Evolutionary conservation across 352 stramenopile genomes (phyloP).

Genomic region (Phytophthora europaea): DNA sequence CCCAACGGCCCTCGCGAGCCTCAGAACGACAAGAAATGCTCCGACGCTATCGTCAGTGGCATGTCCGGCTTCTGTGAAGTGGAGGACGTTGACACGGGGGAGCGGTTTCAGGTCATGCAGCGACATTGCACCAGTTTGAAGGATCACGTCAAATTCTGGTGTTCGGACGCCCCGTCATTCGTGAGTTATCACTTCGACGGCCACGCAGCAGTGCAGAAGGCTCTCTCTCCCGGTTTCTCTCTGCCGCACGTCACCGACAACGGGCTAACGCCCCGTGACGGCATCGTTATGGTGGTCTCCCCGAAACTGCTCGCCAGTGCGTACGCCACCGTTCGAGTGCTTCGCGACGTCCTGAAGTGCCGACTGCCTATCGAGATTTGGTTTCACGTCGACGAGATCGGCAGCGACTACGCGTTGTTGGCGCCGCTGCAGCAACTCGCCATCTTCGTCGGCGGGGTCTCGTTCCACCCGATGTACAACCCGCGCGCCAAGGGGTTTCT

Average conservation of each 20-base stretch:
- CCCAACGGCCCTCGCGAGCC: constrained; percentile 33
- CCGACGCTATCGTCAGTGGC: constrained; percentile 22
- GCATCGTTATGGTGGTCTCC: constrained; percentile 64
- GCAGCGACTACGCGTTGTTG: constrained; percentile 14
- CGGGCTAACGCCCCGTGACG: constrained; percentile 5
- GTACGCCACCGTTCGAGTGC: constrained; percentile 42
- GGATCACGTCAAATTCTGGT: constrained; percentile 45
- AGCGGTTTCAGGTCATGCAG: constrained; percentile 44
- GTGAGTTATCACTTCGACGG: constrained; percentile 42
- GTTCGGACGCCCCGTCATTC: constrained; percentile 51
- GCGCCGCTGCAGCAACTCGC: constrained; percentile 39
- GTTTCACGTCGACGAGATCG: constrained; percentile 50
- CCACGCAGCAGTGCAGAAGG: constrained; percentile 17
- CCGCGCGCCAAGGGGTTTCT: constrained; percentile 46
- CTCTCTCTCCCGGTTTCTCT: constrained; percentile 25
- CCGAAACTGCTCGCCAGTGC: constrained; percentile 52
- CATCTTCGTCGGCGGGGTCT: constrained; percentile 29
- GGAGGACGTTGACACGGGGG: constrained; percentile 39
- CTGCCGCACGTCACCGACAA: constrained; percentile 21
- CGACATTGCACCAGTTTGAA: constrained; percentile 44
- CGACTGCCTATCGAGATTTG: constrained; percentile 64
- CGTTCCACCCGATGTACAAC: constrained; percentile 45
- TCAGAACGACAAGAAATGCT: constrained; percentile 30
- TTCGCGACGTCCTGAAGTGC: constrained; percentile 48
- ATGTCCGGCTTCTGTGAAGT: constrained; percentile 50